Base-by-base conservation (phyloP, 495 filamentous ascomycete genomes). In the Aspergillus egyptiacus region DNA sequence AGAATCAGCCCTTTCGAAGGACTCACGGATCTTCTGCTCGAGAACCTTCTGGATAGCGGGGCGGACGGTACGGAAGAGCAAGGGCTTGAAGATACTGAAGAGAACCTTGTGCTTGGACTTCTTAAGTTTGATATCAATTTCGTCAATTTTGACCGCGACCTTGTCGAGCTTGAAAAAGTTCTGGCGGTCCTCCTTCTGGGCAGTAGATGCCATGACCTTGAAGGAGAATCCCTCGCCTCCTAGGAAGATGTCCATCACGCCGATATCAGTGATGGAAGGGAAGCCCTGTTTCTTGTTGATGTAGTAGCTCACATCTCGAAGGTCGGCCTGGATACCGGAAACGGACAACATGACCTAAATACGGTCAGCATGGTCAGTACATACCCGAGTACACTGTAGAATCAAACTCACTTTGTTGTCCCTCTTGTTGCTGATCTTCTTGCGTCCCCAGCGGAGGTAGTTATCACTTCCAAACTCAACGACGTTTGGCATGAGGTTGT, bases 221-320 rank as follows among this genome's bases (percentile, higher is more conserved):
- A 97, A 95, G 59, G 81, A 82, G 67, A 98, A 84, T 31, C 93
- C 93, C 22, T 83, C 76, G 40, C 94, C 93, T 28, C 84, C 87
- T 37, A 98, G 78, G 68, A 87, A 82, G 62, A 98, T 84, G 60
- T 97, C 89, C 73, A 87, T 87, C 23, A 98, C 70, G 69, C 93
- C 93, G 3, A 78, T 85, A 59, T 98, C 93, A 37, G 81, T 90
- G 63, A 98, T 74, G 10, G 86, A 80, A 2, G 91, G 94, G 75
- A 96, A 96, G 34, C 94, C 94, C 62, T 94, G 75, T 77, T 98
- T 98, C 70, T 84, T 86, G 69, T 94, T 90, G 73, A 98, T 77
- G 65, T 96, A 91, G 74, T 94, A 98, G 72, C 84, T 86, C 42
- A 98, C 86, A 66, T 97, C 93, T 45, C 65, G 60, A 2, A 74